Conservation (phyloP, 176 grass and related monocot species). For the Eragrostis nindensis region DNA sequence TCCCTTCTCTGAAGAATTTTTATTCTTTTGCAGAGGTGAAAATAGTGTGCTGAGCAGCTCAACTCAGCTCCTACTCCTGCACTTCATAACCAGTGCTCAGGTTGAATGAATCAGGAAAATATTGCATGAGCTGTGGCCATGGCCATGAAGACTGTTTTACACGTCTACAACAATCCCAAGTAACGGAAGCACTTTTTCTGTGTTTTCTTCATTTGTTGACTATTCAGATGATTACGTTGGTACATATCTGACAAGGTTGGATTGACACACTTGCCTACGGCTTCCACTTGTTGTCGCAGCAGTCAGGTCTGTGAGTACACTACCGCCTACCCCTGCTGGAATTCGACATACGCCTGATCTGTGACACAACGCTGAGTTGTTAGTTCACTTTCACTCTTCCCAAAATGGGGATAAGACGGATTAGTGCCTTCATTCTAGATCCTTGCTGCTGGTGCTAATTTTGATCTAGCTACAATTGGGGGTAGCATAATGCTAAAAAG, state of each 20-base stretch:
- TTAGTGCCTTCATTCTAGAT: too few species aligned
- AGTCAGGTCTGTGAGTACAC: too few species aligned
- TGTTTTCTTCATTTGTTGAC: neutral
- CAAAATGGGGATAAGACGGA: too few species aligned
- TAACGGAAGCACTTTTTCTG: conserved; percentile 20
- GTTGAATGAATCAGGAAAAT: conserved; percentile 31
- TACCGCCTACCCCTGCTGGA: too few species aligned
- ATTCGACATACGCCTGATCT: too few species aligned
- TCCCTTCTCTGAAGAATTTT: conserved; percentile 15
- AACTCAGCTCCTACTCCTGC: conserved; percentile 43
- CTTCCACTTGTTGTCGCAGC: too few species aligned
- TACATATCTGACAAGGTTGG: conserved; percentile 12
- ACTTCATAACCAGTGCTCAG: conserved; percentile 37
- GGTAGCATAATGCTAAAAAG: too few species aligned
- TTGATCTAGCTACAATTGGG: too few species aligned
- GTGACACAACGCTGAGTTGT: too few species aligned
- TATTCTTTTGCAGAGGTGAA: conserved; percentile 59
- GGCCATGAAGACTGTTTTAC: conserved; percentile 63
- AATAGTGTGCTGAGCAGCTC: conserved; percentile 64
- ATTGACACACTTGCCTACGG: neutral
- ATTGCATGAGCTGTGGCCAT: conserved; percentile 60
- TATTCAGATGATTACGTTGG: conserved; percentile 1
- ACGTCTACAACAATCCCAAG: conserved; percentile 85
- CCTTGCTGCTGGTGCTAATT: too few species aligned
- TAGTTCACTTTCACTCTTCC: too few species aligned